A percentile compares a stretch with the other conserved stretches of the same genome.
phyloP scores from a whole-genome alignment of 345 rosid species.

The Schrenkiella parvula region DNA sequence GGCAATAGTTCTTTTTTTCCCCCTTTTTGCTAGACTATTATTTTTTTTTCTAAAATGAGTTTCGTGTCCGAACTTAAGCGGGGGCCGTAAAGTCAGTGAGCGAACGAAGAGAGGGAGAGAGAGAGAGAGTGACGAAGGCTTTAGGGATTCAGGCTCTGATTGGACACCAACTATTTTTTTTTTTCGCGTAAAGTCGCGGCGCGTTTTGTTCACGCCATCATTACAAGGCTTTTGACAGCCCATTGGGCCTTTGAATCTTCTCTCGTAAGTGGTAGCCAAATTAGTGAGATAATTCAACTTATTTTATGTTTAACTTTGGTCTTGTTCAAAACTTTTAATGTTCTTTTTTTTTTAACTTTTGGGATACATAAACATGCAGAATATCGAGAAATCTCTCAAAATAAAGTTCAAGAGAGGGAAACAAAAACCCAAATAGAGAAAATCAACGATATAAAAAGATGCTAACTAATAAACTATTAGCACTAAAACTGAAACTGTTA shows the following conservation, averaged over 20 bases:
- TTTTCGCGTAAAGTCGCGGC: neutral
- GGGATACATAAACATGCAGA: too few relatives aligned
- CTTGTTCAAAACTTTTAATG: too few relatives aligned
- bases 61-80: slow-evolving; percentile 12
- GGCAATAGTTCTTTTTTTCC: neutral
- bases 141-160: neutral
- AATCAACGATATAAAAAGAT: too few relatives aligned
- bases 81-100: slow-evolving; percentile 6
- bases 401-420: too few relatives aligned
- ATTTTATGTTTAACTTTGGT: too few relatives aligned
- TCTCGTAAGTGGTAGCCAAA: neutral
- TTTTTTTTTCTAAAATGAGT: neutral
- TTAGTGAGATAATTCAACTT: too few relatives aligned
- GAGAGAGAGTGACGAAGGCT: neutral
- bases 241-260: slow-evolving; percentile 8
- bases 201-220: slow-evolving; percentile 16
- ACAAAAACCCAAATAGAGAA: too few relatives aligned
- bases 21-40: neutral
- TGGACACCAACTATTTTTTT: neutral
- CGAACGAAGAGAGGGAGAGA: too few relatives aligned
- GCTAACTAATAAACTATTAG: too few relatives aligned
- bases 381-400: too few relatives aligned
- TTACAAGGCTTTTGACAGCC: neutral
- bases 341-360: too few relatives aligned
- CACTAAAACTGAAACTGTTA: too few relatives aligned